Base-by-base conservation (phyloP, 1,139 yeast species). In the Yamadazyma jaroonii region DNA sequence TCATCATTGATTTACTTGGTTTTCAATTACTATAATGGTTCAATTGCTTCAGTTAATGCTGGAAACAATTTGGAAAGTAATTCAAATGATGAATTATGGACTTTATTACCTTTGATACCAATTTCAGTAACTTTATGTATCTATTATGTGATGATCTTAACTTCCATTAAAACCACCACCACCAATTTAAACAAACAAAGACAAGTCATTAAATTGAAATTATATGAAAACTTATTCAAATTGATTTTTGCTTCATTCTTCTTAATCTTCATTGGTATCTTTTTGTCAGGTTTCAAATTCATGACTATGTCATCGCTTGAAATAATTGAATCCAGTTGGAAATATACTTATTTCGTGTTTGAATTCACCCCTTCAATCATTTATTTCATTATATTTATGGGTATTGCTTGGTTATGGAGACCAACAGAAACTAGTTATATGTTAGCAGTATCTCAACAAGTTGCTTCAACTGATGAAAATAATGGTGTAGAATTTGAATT, bases 361-460 rank as follows among this genome's bases (percentile, higher is more conserved):
- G 97, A 92, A 51, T 94, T 95, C 64, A 89, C 98, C 96, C 95
- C 97, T 28, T 82, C 95, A 43, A 76, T 88, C 32, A 84, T 90
- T 11, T 94, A 88, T 64, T 88, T 85, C 56, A 62, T 82, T 33
- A 90, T 90, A 33, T 90, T 92, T 59, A 76, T 85, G 56, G 79
- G 90, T 6, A 73, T 94, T 49, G 87, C 96, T 9, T 81, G 89
- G 71, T 77, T 92, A 47, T 94, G 98, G 98, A 81, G 98, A 62
- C 98, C 98, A 35, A 90, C 97, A 0, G 95, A 86, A 52, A 88
- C 96, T 30, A 89, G 96, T 47, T 84, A 90, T 54, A 82, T 95
- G 78, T 77, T 92, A 57, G 98, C 97, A 13, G 90, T 90, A 50
- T 88, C 97, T 3, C 89, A 88, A 42, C 97, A 94, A 64, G 69